Conservation (phyloP, 23 red algal species). For the Gracilaria vermiculophylla region DNA sequence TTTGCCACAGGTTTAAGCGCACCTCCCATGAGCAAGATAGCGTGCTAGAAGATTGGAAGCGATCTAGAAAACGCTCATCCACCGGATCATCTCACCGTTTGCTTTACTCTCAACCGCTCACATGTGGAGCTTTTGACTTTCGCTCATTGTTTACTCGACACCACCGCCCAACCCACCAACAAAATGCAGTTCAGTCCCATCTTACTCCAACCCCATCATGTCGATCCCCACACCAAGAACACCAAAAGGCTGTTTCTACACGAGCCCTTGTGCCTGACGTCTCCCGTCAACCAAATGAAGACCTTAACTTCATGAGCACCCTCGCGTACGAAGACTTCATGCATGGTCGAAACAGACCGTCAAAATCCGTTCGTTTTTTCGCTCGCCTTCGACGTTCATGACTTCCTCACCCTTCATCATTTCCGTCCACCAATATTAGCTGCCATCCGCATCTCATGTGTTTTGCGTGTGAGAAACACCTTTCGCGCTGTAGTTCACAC, state of each 20-base stretch:
- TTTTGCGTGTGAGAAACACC: too few species aligned
- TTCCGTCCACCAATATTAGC: too few species aligned
- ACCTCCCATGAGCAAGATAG: not conserved
- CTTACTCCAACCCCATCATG: not conserved
- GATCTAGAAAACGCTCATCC: constrained; percentile 5
- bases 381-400: not conserved
- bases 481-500: too few species aligned
- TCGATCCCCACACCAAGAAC: not conserved
- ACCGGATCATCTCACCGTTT: not conserved
- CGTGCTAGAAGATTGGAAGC: constrained; percentile 16
- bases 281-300: not conserved
- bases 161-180: not conserved
- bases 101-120: not conserved
- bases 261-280: not conserved
- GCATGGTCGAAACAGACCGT: not conserved
- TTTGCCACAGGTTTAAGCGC: not conserved
- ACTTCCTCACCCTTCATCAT: not conserved
- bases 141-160: not conserved
- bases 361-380: not conserved
- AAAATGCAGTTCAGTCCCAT: not conserved
- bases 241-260: not conserved
- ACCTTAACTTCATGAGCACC: not conserved
- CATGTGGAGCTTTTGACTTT: not conserved
- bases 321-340: constrained; percentile 28
- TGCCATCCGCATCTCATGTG: too few species aligned